phyloP scores from a whole-genome alignment of 225 moss, liverwort and hornwort species.

The Bryoerythrophyllum caledonicum region DNA sequence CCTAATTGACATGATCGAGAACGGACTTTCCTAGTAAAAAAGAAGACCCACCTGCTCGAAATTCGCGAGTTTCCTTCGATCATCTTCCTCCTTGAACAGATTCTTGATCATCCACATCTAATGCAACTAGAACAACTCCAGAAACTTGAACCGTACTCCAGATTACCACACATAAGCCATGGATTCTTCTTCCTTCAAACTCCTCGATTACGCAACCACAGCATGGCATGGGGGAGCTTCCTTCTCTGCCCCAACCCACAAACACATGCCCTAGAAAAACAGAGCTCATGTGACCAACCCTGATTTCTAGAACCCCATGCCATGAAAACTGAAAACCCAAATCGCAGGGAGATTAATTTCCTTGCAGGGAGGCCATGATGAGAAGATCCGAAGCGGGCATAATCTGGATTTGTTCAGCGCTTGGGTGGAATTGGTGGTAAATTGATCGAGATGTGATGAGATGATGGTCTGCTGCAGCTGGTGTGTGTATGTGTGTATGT shows the following conservation, averaged over 20 bases:
- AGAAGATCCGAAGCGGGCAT: no score
- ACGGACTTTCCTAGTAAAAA: neutral
- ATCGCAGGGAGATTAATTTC: neutral
- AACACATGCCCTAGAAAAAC: constrained; percentile 11
- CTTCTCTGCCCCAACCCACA: neutral
- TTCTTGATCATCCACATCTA: neutral
- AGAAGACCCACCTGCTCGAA: neutral
- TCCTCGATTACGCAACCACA: neutral
- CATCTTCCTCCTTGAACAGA: neutral
- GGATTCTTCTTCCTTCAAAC: neutral
- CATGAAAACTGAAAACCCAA: neutral
- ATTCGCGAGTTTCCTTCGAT: neutral
- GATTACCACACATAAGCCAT: neutral
- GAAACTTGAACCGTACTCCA: neutral
- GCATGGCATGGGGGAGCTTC: neutral
- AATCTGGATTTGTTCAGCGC: neutral
- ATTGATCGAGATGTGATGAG: neutral
- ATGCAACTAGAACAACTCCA: neutral
- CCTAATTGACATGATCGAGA: neutral
- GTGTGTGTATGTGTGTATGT: neutral
- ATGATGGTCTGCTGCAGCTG: neutral
- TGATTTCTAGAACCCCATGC: neutral
- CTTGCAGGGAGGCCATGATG: neutral
- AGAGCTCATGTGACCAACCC: neutral
- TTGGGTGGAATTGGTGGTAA: neutral